These are phyloP conservation scores for Paramarasmius palmivorus DNA, from an alignment of 1,284 basidiomycete species.

Conservation along the genomic window DNA sequence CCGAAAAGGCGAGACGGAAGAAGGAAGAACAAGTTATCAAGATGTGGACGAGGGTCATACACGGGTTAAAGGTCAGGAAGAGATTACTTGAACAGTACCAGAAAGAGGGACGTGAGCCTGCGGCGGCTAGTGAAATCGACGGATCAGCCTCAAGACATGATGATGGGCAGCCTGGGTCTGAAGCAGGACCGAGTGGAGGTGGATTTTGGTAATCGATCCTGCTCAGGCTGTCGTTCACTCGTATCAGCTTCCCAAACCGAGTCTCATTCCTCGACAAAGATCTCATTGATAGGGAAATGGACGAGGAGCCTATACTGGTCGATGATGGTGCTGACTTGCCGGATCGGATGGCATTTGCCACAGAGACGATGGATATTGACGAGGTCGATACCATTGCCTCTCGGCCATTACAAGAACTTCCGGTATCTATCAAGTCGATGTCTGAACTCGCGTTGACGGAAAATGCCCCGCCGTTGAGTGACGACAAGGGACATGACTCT, in stretches of 20 bases:
- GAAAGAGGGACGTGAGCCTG: conserved; percentile 30
- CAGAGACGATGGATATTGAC: conserved; percentile 14
- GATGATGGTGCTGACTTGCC: not conserved
- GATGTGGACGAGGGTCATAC: conserved; percentile 87
- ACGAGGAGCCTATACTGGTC: not conserved
- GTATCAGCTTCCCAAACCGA: too few relatives aligned
- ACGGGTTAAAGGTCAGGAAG: conserved; percentile 84
- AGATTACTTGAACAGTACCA: conserved; percentile 85
- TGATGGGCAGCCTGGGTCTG: conserved; percentile 16
- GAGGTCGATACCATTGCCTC: conserved; percentile 1
- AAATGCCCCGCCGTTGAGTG: conserved; percentile 8
- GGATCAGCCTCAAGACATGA: conserved; percentile 14
- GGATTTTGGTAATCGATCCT: conserved; percentile 12
- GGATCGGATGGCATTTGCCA: not conserved
- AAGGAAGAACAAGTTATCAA: conserved; percentile 82
- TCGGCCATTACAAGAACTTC: conserved; percentile 7
- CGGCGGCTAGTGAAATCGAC: too few relatives aligned
- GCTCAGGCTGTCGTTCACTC: too few relatives aligned
- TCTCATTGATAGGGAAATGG: not conserved
- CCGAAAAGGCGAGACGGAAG: conserved; percentile 77
- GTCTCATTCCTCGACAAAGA: too few relatives aligned
- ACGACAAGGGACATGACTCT: not conserved
- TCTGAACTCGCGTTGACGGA: conserved; percentile 60
- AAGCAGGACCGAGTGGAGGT: conserved; percentile 14
- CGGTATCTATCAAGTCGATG: conserved; percentile 55